Base-by-base conservation (phyloP, 1,139 yeast genomes). In the Protomyces macrosporus region DNA sequence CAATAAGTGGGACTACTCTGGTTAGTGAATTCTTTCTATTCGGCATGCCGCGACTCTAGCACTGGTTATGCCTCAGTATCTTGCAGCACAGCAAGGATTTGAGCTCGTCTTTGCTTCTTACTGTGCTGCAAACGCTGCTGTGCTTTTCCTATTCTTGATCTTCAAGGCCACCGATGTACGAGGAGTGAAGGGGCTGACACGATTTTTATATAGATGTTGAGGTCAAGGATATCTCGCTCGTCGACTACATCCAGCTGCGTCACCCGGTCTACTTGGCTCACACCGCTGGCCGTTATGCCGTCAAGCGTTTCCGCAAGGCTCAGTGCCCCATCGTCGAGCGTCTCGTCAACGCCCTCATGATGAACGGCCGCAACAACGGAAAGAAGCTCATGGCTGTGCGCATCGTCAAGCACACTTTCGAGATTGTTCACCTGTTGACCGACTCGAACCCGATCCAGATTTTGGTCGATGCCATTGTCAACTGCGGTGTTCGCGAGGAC, bases 311-410 rank as follows among this genome's bases (percentile, higher is more conserved):
- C 89, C 91, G 98, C 88, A 95, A 95, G 88, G 95, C 98, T 74
- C 98, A 93, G 86, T 91, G 97, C 84, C 98, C 98, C 78, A 87
- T 95, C 79, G 81, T 95, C 75, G 99, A 95, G 87, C 93, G 99
- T 87, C 86, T 95, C 80, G 91, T 98, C 83, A 93, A 93, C 93
- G 88, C 98, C 72, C 85, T 95, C 79, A 95, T 95, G 98, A 95
- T 95, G 98, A 90, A 95, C 87, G 99, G 99, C 85, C 93, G 98
- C 86, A 95, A 95, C 95, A 95, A 95, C 87, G 99, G 99, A 87
- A 95, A 95, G 87, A 95, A 95, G 85, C 89, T 95, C 82, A 91
- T 93, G 89, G 98, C 99, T 76, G 98, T 93, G 75, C 91, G 98
- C 87, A 95, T 95, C 80, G 90, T 95, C 81, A 89, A 93, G 87